Percentiles rank a stretch among this genome's conserved stretches.
Evolutionary conservation across 805 yeast species (phyloP).

Genomic region (Cyberlindnera petersonii): DNA sequence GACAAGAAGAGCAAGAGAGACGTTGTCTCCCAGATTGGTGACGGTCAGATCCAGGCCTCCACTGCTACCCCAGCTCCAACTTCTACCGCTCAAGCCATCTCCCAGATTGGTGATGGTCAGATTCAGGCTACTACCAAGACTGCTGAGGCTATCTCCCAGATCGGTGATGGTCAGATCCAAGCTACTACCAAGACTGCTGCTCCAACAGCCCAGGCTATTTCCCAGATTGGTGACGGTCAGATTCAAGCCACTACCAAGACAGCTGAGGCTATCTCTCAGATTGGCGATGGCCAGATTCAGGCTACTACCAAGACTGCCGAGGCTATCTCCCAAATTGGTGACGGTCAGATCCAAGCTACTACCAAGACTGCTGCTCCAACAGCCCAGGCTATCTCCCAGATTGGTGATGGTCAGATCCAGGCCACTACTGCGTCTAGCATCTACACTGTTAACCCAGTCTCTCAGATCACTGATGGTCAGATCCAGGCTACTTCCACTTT

Average conservation of each 20-base stretch:
- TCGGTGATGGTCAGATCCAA: constrained; percentile 23
- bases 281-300: constrained; percentile 52
- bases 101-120: constrained; percentile 60
- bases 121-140: constrained; percentile 35
- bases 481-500: constrained; percentile 25
- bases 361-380: constrained; percentile 29
- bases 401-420: constrained; percentile 56
- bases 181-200: constrained; percentile 24
- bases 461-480: constrained; percentile 46
- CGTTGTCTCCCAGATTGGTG: constrained; percentile 49
- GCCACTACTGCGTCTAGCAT: constrained; percentile 38
- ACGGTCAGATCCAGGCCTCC: constrained; percentile 38
- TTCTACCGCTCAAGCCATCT: constrained; percentile 11
- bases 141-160: constrained; percentile 21
- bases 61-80: constrained; percentile 8
- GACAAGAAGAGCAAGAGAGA: constrained; percentile 34
- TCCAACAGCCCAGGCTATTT: constrained; percentile 25
- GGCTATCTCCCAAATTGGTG: constrained; percentile 19
- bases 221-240: constrained; percentile 48
- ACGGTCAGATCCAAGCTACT: constrained; percentile 26
- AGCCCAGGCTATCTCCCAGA: constrained; percentile 13
- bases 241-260: constrained; percentile 44
- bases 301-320: constrained; percentile 37
- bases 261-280: constrained; percentile 27
- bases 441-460: constrained; percentile 30